phyloP scores from a whole-genome alignment of 208 protist genomes.

The Leishmania tropica region DNA sequence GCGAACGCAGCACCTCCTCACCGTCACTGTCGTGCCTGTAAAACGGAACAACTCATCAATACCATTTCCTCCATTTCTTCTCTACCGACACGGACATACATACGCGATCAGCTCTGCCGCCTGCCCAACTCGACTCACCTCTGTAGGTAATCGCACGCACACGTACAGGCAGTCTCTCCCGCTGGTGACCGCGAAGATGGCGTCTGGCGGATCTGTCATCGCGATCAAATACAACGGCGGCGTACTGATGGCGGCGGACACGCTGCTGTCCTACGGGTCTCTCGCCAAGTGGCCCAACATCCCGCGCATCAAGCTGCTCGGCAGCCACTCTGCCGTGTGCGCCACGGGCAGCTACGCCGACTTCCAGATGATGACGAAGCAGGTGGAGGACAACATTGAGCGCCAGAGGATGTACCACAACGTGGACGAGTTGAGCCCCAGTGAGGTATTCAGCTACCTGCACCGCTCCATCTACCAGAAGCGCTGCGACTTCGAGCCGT shows the following conservation, averaged over 20 bases:
- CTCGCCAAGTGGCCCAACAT: slow-evolving; percentile 96
- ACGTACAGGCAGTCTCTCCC: background rate
- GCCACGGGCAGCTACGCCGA: slow-evolving; percentile 96
- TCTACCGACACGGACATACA: background rate
- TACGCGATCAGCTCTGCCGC: background rate
- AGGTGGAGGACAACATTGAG: slow-evolving; percentile 82
- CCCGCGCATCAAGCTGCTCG: slow-evolving; percentile 89
- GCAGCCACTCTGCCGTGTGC: slow-evolving; percentile 90
- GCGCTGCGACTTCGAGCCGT: slow-evolving; percentile 96
- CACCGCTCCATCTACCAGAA: slow-evolving; percentile 94
- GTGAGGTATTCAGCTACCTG: slow-evolving; percentile 95
- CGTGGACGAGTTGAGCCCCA: slow-evolving; percentile 71
- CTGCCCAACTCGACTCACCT: background rate
- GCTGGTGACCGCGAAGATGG: slow-evolving; percentile 53
- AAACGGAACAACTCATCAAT: too few species aligned
- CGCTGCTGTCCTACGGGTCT: slow-evolving; percentile 97
- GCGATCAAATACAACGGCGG: slow-evolving; percentile 97
- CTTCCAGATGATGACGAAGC: slow-evolving; percentile 93
- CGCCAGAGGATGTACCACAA: slow-evolving; percentile 79
- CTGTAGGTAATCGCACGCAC: background rate
- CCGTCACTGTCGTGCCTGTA: too few species aligned
- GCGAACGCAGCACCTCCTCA: too few species aligned
- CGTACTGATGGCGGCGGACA: slow-evolving; percentile 96
- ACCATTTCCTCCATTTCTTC: too few species aligned
- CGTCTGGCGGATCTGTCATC: slow-evolving; percentile 97